These are phyloP conservation scores for Ascoidea asiatica DNA, from an alignment of 805 yeast species.

Conservation along the genomic window DNA sequence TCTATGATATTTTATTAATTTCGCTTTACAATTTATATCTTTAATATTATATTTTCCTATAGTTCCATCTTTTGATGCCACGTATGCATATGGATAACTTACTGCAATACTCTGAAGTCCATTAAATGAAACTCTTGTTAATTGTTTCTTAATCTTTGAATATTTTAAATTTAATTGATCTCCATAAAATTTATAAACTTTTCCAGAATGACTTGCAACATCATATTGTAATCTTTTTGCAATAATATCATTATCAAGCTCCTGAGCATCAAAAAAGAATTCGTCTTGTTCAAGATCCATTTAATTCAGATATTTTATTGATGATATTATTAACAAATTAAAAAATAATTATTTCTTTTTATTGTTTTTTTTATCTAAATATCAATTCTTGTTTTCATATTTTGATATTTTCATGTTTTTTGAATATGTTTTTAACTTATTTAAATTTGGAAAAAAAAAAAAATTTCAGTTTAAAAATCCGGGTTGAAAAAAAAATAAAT, in stretches of 20 bases:
- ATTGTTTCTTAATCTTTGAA: conserved; percentile 15
- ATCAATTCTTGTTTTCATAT: too few relatives aligned
- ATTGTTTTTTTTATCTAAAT: too few relatives aligned
- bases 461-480: too few relatives aligned
- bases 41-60: conserved; percentile 70
- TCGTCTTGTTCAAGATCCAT: conserved; percentile 14
- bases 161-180: conserved; percentile 29
- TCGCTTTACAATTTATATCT: conserved; percentile 42
- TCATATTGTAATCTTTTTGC: conserved; percentile 72
- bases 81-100: conserved; percentile 39
- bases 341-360: too few relatives aligned
- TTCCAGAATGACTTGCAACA: conserved; percentile 83
- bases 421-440: too few relatives aligned
- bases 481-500: too few relatives aligned
- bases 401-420: too few relatives aligned
- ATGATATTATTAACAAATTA: too few relatives aligned
- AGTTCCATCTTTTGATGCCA: conserved; percentile 72
- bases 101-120: conserved; percentile 35
- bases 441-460: too few relatives aligned
- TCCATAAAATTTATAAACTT: conserved; percentile 56
- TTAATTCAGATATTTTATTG: too few relatives aligned
- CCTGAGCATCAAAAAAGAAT: conserved; percentile 74
- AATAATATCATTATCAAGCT: conserved; percentile 76
- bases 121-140: conserved; percentile 48
- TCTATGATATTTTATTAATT: conserved; percentile 45